Evolutionary conservation across 805 yeast genomes (phyloP), one percentile per base, ranked within the genome.

Genomic region (Sugiyamaella floridensis): DNA sequence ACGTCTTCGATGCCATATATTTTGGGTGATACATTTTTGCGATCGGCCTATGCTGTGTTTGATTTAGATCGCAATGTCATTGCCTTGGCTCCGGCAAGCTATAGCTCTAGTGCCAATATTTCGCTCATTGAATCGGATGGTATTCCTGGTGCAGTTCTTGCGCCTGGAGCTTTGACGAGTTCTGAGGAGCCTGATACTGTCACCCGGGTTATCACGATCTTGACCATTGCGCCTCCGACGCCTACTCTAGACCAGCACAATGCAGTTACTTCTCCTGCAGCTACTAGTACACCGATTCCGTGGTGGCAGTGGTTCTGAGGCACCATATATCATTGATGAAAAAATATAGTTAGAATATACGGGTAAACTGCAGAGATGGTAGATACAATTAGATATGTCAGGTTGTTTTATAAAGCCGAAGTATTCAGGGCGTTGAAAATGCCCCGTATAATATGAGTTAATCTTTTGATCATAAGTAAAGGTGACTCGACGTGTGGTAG

Each of bases 31-130:
- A 76, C 78, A 45, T 78, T 85, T 63, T 67, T 86, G 57, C 73
- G 86, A 50, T 75, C 78, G 40, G 84, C 83, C 3, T 86, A 85
- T 63, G 76, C 78, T 22, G 88, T 83, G n/a, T 83, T 77, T 65
- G 86, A 86, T 64, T 69, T 83, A 48, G 87, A 82, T 19, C 76
- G 75, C 59, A 66, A 64, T 46, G 73, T 78, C 61, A 70, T 85
- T 37, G 79, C 83, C 0, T 56, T 86, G 52, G 89, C 84, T 16
- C 76, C 73, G 52, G 74, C 78, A 41, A 55, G 50, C 28, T 62
- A 51, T 52, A 59, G 65, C 56, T 55, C 52, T 14, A 51, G 63
- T 28, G 61, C 57, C 20, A 29, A 67, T 10, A 47, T 67, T 45
- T 52, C 47, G 2, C 48, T 53, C 14, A 55, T 65, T 49, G 68